A percentile compares a stretch with the other conserved stretches of the same genome.
Conservation (phyloP, 768 basidiomycete species). For the Boletus sp. region DNA sequence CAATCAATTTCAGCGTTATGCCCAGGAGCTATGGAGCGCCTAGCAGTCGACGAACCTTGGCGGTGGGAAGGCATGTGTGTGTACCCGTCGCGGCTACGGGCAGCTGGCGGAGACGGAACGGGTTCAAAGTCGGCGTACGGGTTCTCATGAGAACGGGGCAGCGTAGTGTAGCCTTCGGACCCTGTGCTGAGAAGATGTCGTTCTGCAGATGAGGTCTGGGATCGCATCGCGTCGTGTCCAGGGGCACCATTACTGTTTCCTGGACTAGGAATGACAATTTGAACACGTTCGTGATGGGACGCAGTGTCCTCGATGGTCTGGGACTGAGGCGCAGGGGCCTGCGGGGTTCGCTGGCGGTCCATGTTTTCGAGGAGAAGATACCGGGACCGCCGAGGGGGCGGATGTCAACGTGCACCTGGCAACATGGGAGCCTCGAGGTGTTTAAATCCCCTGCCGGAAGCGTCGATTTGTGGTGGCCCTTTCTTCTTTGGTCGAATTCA, state of each 20-base stretch:
- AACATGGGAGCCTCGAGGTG: conserved; percentile 5
- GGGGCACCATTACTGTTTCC: not conserved
- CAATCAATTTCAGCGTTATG: conserved; percentile 18
- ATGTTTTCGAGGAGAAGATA: conserved; percentile 7
- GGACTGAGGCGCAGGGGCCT: not conserved
- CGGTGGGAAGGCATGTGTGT: conserved; percentile 13
- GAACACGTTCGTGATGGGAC: conserved; percentile 3
- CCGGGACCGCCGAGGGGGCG: not conserved
- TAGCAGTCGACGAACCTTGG: not conserved
- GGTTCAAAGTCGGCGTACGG: conserved; percentile 10
- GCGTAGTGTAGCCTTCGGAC: conserved; percentile 3
- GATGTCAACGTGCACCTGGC: not conserved
- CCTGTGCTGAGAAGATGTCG: conserved; percentile 4
- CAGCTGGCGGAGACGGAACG: not conserved
- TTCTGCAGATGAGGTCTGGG: conserved; percentile 3
- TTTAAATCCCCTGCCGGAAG: not conserved
- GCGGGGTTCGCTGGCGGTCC: conserved; percentile 10
- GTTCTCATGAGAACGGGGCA: not conserved
- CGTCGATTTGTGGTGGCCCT: not conserved
- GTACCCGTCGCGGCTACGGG: conserved; percentile 17
- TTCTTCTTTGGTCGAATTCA: not conserved
- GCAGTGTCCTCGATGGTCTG: not conserved
- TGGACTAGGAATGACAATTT: not conserved
- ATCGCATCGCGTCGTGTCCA: not conserved
- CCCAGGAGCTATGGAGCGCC: not conserved